Base-by-base conservation (phyloP, 169 alveolate species). In the Plasmodium knowlesi region DNA sequence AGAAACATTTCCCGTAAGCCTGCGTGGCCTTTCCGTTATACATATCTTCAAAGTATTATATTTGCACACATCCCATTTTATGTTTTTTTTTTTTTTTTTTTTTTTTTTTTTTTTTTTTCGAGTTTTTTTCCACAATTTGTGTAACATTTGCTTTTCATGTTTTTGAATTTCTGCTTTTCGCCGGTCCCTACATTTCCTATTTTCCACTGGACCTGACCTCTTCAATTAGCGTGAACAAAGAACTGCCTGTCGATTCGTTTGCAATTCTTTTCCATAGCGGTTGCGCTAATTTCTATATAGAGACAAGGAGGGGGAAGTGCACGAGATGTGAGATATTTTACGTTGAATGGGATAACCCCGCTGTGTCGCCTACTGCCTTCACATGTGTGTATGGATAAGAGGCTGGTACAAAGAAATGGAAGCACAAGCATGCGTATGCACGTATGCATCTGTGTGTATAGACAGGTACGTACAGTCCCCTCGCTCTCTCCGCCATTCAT, bases 281-380 rank as follows among this genome's bases (percentile, higher is more conserved):
- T 22, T 61, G 76, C 37, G 76, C 34, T 61, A 22, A 61, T n/a
- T 61, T 61, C 19, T 61, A 19, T 61, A 61, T 61, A 61, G 19
- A 61, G 76, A 61, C 76, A 61, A 16, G 5, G 16, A 12, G 16
- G 19, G 34, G 76, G 76, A 3, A 19, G 34, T 61, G 76, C 34
- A 5, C n/a, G 16, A n/a, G 76, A 14, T 22, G 76, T 22, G 28
- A 73, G 82, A 30, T 32, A 30, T 12, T 73, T 73, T 30, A 5
- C 32, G 41, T 3, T 30, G 85, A 79, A 79, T 43, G 85, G 61
- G 61, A 9, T 30, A 79, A 46, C 84, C 34, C 84, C 34, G 76
- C 37, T 61, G 28, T 61, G 34, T 16, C 76, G 22, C 76, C 76
- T 61, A 22, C 34, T 61, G 71, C 84, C 54, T 50, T 22, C 76